A percentile compares a stretch with the other conserved stretches of the same genome.
phyloP scores from a whole-genome alignment of 352 stramenopile species.

The Pythium sukuiense region DNA sequence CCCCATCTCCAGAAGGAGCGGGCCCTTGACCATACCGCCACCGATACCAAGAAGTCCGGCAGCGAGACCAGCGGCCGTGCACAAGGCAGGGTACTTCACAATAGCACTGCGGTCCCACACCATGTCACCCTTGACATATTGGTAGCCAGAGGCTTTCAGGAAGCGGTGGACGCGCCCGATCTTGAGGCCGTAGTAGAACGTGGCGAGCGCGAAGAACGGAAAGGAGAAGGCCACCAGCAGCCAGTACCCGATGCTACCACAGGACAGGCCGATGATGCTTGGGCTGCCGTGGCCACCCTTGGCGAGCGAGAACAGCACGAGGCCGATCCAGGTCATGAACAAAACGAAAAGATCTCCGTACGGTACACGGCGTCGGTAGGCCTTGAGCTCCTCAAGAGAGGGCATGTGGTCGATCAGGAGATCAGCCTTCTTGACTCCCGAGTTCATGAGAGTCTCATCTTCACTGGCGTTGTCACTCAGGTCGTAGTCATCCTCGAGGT shows the following conservation, averaged over 20 bases:
- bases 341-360: constrained; percentile 64
- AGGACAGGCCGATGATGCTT: constrained; percentile 70
- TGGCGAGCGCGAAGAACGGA: constrained; percentile 69
- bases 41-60: constrained; percentile 86
- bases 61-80: constrained; percentile 67
- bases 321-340: constrained; percentile 74
- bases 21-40: constrained; percentile 90
- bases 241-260: constrained; percentile 71
- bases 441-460: constrained; percentile 55
- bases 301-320: constrained; percentile 76
- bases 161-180: constrained; percentile 62
- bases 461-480: constrained; percentile 46
- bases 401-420: constrained; percentile 28
- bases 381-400: constrained; percentile 53
- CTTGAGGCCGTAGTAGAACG: constrained; percentile 75
- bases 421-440: constrained; percentile 40
- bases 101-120: constrained; percentile 91
- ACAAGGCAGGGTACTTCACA: constrained; percentile 79
- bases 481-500: constrained; percentile 27
- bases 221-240: constrained; percentile 57
- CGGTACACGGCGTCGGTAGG: constrained; percentile 51
- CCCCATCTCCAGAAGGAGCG: constrained; percentile 89
- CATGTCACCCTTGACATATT: constrained; percentile 96
- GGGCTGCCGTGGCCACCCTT: constrained; percentile 77
- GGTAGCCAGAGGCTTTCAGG: constrained; percentile 75